Percentiles rank a stretch among this genome's conserved stretches.
Evolutionary conservation across 2,329 filamentous ascomycete genomes (phyloP).

Genomic region (Diaporthe humulicola): DNA sequence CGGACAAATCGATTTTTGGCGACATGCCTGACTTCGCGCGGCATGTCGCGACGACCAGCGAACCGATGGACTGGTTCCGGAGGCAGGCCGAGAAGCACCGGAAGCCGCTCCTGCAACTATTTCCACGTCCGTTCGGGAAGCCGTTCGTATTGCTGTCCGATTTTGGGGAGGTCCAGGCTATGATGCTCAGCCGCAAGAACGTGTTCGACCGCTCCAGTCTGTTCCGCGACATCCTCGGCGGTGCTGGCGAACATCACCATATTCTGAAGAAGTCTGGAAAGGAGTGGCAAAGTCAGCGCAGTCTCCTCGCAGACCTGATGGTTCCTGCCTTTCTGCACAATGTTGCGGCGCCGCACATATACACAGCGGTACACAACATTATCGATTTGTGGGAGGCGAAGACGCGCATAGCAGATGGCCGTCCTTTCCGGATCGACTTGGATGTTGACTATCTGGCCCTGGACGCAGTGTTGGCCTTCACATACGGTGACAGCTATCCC

Average conservation of each 20-base stretch:
- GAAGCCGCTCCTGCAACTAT: slow-evolving; percentile 57
- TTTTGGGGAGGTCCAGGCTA: slow-evolving; percentile 41
- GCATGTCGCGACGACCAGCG: neutral
- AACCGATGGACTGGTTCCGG: slow-evolving; percentile 6
- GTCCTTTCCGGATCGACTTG: slow-evolving; percentile 11
- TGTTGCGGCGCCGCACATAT: slow-evolving; percentile 23
- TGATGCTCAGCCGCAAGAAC: slow-evolving; percentile 41
- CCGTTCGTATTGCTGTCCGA: slow-evolving; percentile 41
- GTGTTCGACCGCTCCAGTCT: slow-evolving; percentile 33
- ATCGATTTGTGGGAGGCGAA: slow-evolving; percentile 41
- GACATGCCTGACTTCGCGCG: neutral
- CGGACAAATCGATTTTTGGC: neutral
- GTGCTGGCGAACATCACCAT: slow-evolving; percentile 16
- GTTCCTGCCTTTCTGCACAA: slow-evolving; percentile 20
- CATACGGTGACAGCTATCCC: slow-evolving; percentile 5
- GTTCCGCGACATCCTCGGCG: slow-evolving; percentile 21
- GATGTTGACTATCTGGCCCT: slow-evolving; percentile 18
- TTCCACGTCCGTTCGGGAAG: slow-evolving; percentile 55
- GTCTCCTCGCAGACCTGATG: slow-evolving; percentile 14
- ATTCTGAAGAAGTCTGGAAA: slow-evolving; percentile 14
- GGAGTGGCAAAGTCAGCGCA: slow-evolving; percentile 6
- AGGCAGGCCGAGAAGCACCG: slow-evolving; percentile 1
- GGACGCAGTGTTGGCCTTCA: slow-evolving; percentile 22
- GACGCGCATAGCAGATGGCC: slow-evolving; percentile 36
- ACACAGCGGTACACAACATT: slow-evolving; percentile 41